A percentile compares a stretch with the other conserved stretches of the same genome.
Evolutionary conservation across 108 stramenopile genomes (phyloP).

Genomic region (Fistulifera pelliculosa): DNA sequence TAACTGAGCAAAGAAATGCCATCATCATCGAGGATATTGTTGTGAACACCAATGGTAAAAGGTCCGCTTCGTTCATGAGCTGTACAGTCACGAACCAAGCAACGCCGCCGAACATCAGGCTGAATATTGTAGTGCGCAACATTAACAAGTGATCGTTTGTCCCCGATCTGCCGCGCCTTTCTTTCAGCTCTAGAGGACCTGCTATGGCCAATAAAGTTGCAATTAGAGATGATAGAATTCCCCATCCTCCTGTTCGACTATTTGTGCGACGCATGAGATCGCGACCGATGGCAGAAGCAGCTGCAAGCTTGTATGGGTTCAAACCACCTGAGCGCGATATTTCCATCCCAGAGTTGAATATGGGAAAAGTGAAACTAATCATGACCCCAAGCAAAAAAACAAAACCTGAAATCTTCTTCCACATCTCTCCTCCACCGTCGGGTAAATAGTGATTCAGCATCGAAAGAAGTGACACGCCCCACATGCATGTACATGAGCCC

Average conservation of each 20-base stretch:
- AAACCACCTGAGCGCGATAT: not conserved
- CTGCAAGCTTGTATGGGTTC: constrained; percentile 22
- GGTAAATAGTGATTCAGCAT: constrained; percentile 69
- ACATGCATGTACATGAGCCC: constrained; percentile 14
- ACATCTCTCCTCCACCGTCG: constrained; percentile 65
- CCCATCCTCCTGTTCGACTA: constrained; percentile 64
- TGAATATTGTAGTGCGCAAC: constrained; percentile 71
- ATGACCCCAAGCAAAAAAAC: constrained; percentile 54
- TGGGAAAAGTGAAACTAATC: constrained; percentile 53
- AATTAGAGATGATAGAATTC: constrained; percentile 51
- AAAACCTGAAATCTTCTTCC: constrained; percentile 53
- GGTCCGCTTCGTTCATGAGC: constrained; percentile 57
- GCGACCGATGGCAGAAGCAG: too few relatives aligned
- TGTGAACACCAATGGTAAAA: constrained; percentile 48
- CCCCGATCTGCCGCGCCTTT: constrained; percentile 44
- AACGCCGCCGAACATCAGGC: constrained; percentile 67
- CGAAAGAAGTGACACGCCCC: constrained; percentile 59
- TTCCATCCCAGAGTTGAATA: constrained; percentile 26
- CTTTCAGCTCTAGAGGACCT: constrained; percentile 68
- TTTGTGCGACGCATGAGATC: constrained; percentile 9
- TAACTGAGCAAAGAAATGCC: constrained; percentile 63
- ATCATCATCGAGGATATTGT: constrained; percentile 51
- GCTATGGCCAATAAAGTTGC: constrained; percentile 70
- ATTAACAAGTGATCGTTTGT: constrained; percentile 50
- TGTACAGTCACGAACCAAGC: constrained; percentile 71